These are phyloP conservation scores for Pythium pyrilobum DNA, from an alignment of 352 stramenopile genomes.

Conservation along the genomic window DNA sequence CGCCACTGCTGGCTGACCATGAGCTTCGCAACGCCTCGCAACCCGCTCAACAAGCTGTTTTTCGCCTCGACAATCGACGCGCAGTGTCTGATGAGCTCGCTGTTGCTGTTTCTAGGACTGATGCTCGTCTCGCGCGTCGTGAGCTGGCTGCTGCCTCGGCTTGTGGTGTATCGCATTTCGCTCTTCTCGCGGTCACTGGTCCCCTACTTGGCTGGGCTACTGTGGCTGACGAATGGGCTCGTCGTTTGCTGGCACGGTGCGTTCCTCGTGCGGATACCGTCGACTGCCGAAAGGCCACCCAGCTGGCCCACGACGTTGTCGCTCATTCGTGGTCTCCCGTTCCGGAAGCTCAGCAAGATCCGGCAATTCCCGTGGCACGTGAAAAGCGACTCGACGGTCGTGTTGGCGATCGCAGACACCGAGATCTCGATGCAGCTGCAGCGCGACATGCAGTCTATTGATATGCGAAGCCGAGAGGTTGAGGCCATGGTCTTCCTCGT, in stretches of 20 bases:
- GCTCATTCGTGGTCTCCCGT: not conserved
- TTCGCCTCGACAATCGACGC: not conserved
- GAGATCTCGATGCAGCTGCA: constrained; percentile 1
- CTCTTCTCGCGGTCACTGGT: not conserved
- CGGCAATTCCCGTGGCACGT: not conserved
- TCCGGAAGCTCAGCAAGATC: not conserved
- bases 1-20: not conserved
- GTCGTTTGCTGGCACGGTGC: constrained; percentile 1
- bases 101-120: not conserved
- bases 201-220: constrained; percentile 1
- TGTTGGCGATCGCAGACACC: not conserved
- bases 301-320: not conserved
- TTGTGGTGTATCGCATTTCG: not conserved
- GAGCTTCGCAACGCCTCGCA: not conserved
- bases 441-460: constrained; percentile 3
- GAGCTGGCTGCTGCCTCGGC: not conserved
- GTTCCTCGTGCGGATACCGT: not conserved
- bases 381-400: not conserved
- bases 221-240: constrained; percentile 3
- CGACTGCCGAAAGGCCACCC: not conserved
- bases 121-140: not conserved
- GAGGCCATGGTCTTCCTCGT: constrained; percentile 7
- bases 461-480: not conserved
- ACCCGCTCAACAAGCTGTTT: not conserved
- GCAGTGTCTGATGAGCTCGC: not conserved